Percentiles rank a stretch among this genome's conserved stretches.
Conservation (phyloP, 2,329 filamentous ascomycete genomes). For the Penicillium sp. region DNA sequence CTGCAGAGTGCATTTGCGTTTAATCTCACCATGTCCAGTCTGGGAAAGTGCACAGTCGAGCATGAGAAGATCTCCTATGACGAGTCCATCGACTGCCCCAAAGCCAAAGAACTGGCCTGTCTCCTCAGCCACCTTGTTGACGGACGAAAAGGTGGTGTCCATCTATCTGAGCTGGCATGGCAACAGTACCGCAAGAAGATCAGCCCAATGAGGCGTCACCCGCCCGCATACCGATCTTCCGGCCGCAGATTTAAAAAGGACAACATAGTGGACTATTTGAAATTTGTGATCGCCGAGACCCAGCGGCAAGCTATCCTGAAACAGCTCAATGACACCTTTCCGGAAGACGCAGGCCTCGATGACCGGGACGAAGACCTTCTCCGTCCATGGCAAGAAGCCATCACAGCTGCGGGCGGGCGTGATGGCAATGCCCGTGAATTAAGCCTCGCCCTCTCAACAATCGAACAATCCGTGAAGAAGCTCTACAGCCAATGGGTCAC, state of each 20-base stretch:
- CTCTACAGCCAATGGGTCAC: conserved; percentile 21
- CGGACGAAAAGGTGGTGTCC: conserved; percentile 43
- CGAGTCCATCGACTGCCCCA: conserved; percentile 37
- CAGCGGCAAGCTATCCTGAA: conserved; percentile 30
- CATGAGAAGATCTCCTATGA: conserved; percentile 53
- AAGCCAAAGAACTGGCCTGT: conserved; percentile 38
- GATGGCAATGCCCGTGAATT: conserved; percentile 13
- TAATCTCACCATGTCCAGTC: conserved; percentile 43
- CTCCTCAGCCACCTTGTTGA: conserved; percentile 47
- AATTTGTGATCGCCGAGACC: conserved; percentile 38
- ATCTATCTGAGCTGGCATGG: conserved; percentile 41
- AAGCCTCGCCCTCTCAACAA: conserved; percentile 13
- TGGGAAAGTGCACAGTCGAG: conserved; percentile 51
- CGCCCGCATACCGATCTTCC: conserved; percentile 39
- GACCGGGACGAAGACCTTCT: conserved; percentile 36
- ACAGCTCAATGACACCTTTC: conserved; percentile 30
- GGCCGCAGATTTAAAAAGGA: conserved; percentile 19
- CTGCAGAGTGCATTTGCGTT: conserved; percentile 47
- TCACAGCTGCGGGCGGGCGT: conserved; percentile 20
- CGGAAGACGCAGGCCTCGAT: conserved; percentile 13
- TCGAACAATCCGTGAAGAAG: conserved; percentile 20
- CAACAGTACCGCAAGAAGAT: conserved; percentile 31
- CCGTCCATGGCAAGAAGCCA: conserved; percentile 28
- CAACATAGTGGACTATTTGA: conserved; percentile 45
- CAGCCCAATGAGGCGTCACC: conserved; percentile 27